Evolutionary conservation across 306 rosid genomes (phyloP).

Genomic region (Quercus bicolor): DNA sequence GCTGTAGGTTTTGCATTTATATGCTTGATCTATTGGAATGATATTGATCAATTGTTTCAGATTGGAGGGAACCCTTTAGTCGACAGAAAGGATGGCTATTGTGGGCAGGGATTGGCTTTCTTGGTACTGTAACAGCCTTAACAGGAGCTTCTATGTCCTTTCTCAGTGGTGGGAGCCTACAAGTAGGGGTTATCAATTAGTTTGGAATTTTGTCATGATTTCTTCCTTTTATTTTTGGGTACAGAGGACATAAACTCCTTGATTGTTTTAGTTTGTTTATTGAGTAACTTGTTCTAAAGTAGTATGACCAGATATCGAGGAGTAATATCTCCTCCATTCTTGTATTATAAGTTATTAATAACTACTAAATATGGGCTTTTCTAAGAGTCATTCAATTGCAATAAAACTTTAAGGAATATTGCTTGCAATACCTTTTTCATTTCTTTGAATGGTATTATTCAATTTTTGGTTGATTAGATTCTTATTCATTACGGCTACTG

Average conservation of each 20-base stretch:
- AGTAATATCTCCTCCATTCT: background rate
- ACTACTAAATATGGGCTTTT: background rate
- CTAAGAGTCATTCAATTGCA: background rate
- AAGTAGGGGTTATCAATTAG: slow-evolving; percentile 61
- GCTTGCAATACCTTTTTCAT: background rate
- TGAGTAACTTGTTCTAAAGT: background rate
- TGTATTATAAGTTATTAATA: background rate
- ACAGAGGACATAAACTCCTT: background rate
- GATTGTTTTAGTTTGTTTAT: background rate
- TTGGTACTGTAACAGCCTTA: slow-evolving; percentile 60
- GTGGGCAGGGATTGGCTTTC: slow-evolving; percentile 97
- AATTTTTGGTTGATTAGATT: background rate
- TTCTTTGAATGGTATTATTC: background rate
- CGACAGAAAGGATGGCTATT: slow-evolving; percentile 89
- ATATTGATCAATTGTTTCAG: slow-evolving; percentile 43
- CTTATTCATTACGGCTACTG: background rate
- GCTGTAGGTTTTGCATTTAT: slow-evolving; percentile 6
- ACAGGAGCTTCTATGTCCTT: slow-evolving; percentile 65
- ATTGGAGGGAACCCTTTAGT: slow-evolving; percentile 74
- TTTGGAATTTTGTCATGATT: background rate
- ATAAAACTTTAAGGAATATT: background rate
- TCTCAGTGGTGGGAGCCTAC: slow-evolving; percentile 53
- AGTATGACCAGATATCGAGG: background rate
- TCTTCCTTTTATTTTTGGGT: background rate
- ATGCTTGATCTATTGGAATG: background rate